A percentile compares a stretch with the other conserved stretches of the same genome.
Conservation (phyloP, 306 rosid genomes). For the Carpinus viminea region DNA sequence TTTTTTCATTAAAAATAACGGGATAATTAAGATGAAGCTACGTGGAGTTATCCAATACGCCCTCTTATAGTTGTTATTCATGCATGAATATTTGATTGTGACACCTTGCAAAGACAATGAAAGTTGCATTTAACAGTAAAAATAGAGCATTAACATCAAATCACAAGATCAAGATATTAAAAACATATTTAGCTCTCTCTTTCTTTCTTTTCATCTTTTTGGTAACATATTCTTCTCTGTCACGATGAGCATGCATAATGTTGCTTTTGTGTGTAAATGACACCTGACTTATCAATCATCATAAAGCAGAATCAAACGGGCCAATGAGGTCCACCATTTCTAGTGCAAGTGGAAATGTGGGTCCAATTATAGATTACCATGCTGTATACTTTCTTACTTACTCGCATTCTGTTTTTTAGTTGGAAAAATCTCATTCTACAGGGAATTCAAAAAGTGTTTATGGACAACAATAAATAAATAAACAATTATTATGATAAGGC, state of each 20-base stretch:
- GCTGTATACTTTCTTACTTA: neutral
- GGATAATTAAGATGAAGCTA: too few species aligned
- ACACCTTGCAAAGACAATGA: too few species aligned
- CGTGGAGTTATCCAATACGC: too few species aligned
- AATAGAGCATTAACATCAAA: neutral
- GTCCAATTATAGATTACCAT: neutral
- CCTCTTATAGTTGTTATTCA: too few species aligned
- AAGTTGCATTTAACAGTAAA: neutral
- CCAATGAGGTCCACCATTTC: neutral
- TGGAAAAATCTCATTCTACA: too few species aligned
- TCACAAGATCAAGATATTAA: neutral
- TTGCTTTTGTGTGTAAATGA: conserved; percentile 1
- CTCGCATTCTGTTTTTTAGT: neutral
- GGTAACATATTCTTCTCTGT: neutral
- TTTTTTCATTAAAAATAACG: too few species aligned
- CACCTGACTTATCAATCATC: neutral
- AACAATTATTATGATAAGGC: neutral
- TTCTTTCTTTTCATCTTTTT: neutral
- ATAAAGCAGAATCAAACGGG: conserved; percentile 4
- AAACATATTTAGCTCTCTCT: neutral
- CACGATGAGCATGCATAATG: neutral
- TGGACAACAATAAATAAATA: too few species aligned
- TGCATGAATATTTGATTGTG: too few species aligned
- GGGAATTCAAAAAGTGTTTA: too few species aligned
- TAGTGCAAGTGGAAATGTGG: neutral